Evolutionary conservation across 192 early-diverging fungal species (phyloP), one percentile per base, ranked within the genome.

Genomic region (Coemansia sp.): DNA sequence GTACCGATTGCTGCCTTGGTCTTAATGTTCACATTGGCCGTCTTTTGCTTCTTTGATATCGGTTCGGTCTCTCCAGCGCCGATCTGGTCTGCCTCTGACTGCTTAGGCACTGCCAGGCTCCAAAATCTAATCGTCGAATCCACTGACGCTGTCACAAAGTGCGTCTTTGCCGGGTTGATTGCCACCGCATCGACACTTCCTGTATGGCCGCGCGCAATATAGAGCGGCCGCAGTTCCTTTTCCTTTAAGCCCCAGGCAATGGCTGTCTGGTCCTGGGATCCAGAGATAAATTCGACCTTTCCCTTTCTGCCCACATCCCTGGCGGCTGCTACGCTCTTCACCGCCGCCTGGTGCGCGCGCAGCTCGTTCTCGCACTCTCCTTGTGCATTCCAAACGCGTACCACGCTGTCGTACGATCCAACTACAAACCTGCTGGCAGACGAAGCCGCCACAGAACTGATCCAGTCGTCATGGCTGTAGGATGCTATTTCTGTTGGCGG

Each of bases 391-490:
- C 94, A 96, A 60, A 98, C 73, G 21, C 94, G 87, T 44, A 92
- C 90, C 36, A 87, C 78, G 57, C 89, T 89, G 75, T 98, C 95
- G 72, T 92, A 96, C 18, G 92, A 92, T 33, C 92, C 91, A 16
- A 92, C 92, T 63, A 92, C 83, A 64, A 93, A 90, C 34, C 64
- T 56, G 10, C 68, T 61, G 15, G 57, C 24, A 26, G 68, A 59
- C 35, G 66, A 51, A 10, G 75, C 72, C 0, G 69, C 60, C 11
- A 93, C 92, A 26, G 90, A 89, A 65, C 90, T 90, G 66, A 98
- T 91, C 97, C 97, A 98, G 75, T 98, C 97, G 68, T 98, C 94
- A 66, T 96, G 94, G 69, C 94, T 88, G 67, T 88, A 92, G 21
- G 93, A 85, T 16, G 90, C 88, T 36, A 93, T 72, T 49, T 87